These are phyloP conservation scores for Brettanomyces custersianus DNA, from an alignment of 805 yeast genomes.

Conservation along the genomic window DNA sequence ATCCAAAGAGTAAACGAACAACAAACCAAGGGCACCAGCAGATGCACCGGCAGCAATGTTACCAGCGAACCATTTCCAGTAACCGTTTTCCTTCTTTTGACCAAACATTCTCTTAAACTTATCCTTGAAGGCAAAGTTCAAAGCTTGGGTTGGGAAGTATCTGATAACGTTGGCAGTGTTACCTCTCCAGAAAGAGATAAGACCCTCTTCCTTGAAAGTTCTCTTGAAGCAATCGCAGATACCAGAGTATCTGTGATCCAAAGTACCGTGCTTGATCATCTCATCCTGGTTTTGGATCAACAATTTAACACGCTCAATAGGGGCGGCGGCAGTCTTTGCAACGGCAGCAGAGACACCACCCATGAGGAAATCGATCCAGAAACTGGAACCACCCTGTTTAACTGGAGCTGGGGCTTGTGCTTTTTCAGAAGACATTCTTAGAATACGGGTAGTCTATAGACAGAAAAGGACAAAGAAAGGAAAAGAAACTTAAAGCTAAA, in stretches of 20 bases:
- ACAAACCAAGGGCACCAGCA: slow-evolving; percentile 93
- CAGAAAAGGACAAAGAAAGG: slow-evolving; percentile 6
- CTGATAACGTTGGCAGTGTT: slow-evolving; percentile 98
- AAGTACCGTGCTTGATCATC: slow-evolving; percentile 96
- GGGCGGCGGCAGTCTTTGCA: slow-evolving; percentile 94
- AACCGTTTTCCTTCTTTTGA: slow-evolving; percentile 92
- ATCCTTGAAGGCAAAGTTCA: slow-evolving; percentile 97
- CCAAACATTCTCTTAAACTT: slow-evolving; percentile 92
- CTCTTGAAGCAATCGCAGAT: slow-evolving; percentile 88
- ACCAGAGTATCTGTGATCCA: slow-evolving; percentile 80
- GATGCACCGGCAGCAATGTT: slow-evolving; percentile 98
- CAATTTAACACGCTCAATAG: slow-evolving; percentile 93
- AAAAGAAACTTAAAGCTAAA: slow-evolving; percentile 1
- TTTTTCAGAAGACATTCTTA: slow-evolving; percentile 20
- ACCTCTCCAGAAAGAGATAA: slow-evolving; percentile 96
- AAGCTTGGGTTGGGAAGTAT: slow-evolving; percentile 99
- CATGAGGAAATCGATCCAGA: slow-evolving; percentile 72
- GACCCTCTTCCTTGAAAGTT: slow-evolving; percentile 91
- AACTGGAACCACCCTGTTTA: slow-evolving; percentile 29
- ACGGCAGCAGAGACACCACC: slow-evolving; percentile 99
- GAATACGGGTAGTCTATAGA: slow-evolving; percentile 6
- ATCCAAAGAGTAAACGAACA: slow-evolving; percentile 94
- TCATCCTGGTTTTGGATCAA: slow-evolving; percentile 97
- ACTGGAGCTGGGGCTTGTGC: background rate
- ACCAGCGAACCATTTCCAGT: slow-evolving; percentile 94